These are phyloP conservation scores for Malassezia nana DNA, from an alignment of 1,284 basidiomycete species.

Conservation along the genomic window DNA sequence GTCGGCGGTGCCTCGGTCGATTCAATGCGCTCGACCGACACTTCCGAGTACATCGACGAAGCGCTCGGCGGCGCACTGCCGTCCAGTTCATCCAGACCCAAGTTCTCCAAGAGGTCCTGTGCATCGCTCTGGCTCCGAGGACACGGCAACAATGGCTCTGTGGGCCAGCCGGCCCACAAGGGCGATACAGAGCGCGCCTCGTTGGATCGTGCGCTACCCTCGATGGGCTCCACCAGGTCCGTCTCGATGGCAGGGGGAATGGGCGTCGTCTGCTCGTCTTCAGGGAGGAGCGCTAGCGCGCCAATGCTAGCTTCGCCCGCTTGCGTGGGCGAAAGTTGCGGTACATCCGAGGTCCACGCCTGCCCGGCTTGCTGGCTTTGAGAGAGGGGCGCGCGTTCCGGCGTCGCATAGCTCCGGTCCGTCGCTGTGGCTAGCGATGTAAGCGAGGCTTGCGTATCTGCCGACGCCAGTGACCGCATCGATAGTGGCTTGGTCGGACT, in stretches of 20 bases:
- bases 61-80: background rate
- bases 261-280: background rate
- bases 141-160: background rate
- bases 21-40: background rate
- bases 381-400: background rate
- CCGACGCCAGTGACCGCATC: background rate
- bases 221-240: background rate
- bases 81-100: constrained; percentile 2
- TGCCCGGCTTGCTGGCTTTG: background rate
- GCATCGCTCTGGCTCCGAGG: background rate
- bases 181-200: background rate
- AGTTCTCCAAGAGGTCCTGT: constrained; percentile 2
- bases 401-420: background rate
- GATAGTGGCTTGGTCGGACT: background rate
- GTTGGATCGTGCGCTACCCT: background rate
- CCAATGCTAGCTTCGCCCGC: background rate
- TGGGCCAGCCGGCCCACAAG: background rate
- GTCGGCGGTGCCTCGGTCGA: background rate
- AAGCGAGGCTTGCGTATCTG: background rate
- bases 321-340: background rate
- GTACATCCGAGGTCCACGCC: background rate
- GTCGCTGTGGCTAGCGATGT: constrained; percentile 3
- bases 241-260: background rate
- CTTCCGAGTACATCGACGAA: background rate
- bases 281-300: background rate